These are phyloP conservation scores for Dipodascus albidus DNA, from an alignment of 805 yeast genomes.

Conservation along the genomic window DNA sequence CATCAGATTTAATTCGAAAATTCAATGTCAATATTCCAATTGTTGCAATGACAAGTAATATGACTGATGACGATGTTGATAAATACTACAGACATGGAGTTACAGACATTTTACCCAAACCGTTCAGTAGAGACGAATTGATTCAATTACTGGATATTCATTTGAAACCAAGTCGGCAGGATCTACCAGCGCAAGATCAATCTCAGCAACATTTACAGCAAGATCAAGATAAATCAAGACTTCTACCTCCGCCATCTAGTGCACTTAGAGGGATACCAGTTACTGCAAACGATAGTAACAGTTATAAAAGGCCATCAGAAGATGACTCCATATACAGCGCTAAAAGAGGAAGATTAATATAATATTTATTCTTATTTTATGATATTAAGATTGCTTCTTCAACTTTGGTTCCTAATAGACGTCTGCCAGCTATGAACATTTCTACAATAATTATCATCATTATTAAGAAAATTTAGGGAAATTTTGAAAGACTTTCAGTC, in stretches of 20 bases:
- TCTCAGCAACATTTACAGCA: neutral
- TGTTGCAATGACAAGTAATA: slow-evolving; percentile 28
- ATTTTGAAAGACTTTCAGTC: too few relatives aligned
- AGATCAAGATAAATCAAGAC: neutral
- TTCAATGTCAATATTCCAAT: slow-evolving; percentile 82
- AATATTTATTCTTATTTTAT: neutral
- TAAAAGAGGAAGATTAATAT: neutral
- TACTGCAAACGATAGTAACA: neutral
- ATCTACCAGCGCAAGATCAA: slow-evolving; percentile 1
- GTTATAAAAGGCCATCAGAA: neutral
- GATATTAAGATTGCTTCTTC: neutral
- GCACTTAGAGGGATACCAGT: neutral
- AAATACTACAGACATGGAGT: slow-evolving; percentile 75
- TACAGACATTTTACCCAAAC: slow-evolving; percentile 88
- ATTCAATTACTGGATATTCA: slow-evolving; percentile 46
- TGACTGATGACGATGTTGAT: slow-evolving; percentile 6
- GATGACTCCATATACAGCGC: neutral
- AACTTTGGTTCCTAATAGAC: neutral
- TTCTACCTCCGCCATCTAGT: neutral
- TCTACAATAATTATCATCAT: too few relatives aligned
- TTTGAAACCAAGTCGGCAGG: neutral
- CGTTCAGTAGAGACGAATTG: slow-evolving; percentile 81
- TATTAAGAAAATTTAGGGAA: neutral
- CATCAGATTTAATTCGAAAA: slow-evolving; percentile 77
- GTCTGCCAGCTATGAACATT: too few relatives aligned